Conservation (phyloP, 768 basidiomycete genomes). For the Rhizopogon roseolus region DNA sequence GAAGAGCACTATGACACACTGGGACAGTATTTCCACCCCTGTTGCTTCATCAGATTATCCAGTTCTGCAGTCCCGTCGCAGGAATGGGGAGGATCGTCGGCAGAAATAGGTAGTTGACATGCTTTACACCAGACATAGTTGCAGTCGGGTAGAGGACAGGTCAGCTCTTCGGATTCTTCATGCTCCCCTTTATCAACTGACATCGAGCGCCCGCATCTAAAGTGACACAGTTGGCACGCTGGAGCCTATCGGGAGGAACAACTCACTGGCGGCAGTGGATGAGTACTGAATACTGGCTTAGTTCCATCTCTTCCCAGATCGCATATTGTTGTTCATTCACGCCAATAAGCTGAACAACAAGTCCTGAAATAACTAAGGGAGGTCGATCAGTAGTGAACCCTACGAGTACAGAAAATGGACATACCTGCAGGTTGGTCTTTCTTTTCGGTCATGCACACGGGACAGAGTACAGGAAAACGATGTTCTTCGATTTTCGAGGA, state of each 20-base stretch:
- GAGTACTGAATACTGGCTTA: conserved; percentile 36
- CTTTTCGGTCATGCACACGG: conserved; percentile 39
- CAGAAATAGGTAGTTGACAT: conserved; percentile 39
- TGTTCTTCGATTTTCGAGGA: conserved; percentile 45
- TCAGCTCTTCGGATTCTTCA: conserved; percentile 31
- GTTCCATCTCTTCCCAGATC: conserved; percentile 42
- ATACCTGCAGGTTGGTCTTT: conserved; percentile 24
- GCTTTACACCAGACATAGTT: conserved; percentile 55
- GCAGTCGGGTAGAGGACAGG: conserved; percentile 49
- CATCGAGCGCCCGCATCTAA: conserved; percentile 45
- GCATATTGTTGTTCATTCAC: conserved; percentile 38
- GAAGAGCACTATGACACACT: conserved; percentile 28
- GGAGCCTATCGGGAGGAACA: neutral
- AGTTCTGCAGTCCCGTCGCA: conserved; percentile 59
- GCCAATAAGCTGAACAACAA: conserved; percentile 40
- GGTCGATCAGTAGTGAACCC: neutral
- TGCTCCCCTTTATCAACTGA: conserved; percentile 50
- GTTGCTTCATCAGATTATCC: conserved; percentile 41
- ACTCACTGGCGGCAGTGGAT: conserved; percentile 48
- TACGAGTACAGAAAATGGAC: neutral
- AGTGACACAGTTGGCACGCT: neutral
- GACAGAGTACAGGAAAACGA: conserved; percentile 59
- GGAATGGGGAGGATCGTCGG: conserved; percentile 40
- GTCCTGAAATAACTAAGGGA: conserved; percentile 32
- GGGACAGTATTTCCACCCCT: conserved; percentile 64